Evolutionary conservation across 371 early-diverging fungal species (phyloP).

Genomic region (Mortierella sp.): DNA sequence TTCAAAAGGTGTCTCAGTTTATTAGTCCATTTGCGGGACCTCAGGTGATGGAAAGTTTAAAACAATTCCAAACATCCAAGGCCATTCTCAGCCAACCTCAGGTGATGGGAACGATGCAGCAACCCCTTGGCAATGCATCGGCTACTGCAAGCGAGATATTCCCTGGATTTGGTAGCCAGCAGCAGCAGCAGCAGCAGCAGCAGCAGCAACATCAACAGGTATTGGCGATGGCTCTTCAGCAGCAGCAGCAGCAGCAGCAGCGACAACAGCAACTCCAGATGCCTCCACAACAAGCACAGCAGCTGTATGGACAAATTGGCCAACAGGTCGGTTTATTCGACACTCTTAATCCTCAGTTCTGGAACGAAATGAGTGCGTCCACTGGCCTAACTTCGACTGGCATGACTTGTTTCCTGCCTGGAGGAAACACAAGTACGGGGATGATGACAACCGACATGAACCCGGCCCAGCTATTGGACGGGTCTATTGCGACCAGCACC

Average conservation of each 20-base stretch:
- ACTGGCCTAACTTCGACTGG: slow-evolving; percentile 3
- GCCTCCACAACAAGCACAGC: slow-evolving; percentile 28
- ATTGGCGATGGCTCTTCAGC: slow-evolving; percentile 19
- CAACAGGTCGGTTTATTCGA: slow-evolving; percentile 42
- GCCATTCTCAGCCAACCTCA: slow-evolving; percentile 39
- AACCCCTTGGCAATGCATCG: background rate
- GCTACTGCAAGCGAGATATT: slow-evolving; percentile 23
- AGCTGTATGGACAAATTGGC: slow-evolving; percentile 39
- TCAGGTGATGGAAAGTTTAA: slow-evolving; percentile 47
- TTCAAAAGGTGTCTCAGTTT: slow-evolving; percentile 50
- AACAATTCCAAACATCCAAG: slow-evolving; percentile 46
- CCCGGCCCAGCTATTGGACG: too few relatives aligned
- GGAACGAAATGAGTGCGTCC: slow-evolving; percentile 26
- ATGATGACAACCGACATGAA: too few relatives aligned
- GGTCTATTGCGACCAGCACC: too few relatives aligned
- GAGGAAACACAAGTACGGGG: too few relatives aligned
- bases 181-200: slow-evolving; percentile 14
- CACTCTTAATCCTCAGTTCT: slow-evolving; percentile 32
- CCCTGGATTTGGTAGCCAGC: slow-evolving; percentile 12
- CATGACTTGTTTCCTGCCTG: too few relatives aligned
- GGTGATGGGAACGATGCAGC: background rate
- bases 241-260: slow-evolving; percentile 29
- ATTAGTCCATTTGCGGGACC: slow-evolving; percentile 49
- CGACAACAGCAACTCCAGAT: slow-evolving; percentile 6
- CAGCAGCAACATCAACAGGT: slow-evolving; percentile 33